These are phyloP conservation scores for Phytopythium ostracodes DNA, from an alignment of 352 stramenopile genomes.

Conservation along the genomic window DNA sequence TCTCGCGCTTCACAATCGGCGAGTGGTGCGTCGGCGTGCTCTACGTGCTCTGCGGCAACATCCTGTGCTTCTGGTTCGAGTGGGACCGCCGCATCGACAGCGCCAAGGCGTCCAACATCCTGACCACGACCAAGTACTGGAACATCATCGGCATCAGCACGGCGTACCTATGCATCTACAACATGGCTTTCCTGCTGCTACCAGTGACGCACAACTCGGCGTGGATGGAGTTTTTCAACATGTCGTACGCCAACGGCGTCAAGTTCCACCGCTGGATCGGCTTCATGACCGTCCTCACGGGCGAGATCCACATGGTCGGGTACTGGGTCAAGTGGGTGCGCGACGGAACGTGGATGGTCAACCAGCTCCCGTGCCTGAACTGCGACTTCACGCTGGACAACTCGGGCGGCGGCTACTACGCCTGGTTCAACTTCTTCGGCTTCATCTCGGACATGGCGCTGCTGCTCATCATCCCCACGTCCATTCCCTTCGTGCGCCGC, in stretches of 20 bases:
- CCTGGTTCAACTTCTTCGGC: constrained; percentile 63
- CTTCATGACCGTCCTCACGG: constrained; percentile 46
- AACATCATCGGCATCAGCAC: constrained; percentile 49
- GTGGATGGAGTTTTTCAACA: constrained; percentile 69
- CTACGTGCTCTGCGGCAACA: constrained; percentile 56
- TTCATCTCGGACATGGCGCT: constrained; percentile 39
- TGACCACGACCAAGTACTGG: constrained; percentile 51
- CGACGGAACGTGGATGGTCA: constrained; percentile 33
- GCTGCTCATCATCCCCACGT: constrained; percentile 54
- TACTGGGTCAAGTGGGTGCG: constrained; percentile 50
- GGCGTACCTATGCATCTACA: constrained; percentile 60
- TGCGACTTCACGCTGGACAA: constrained; percentile 40
- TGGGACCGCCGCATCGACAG: constrained; percentile 42
- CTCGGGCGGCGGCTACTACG: constrained; percentile 42
- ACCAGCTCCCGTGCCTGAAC: constrained; percentile 45
- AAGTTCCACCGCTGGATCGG: constrained; percentile 67
- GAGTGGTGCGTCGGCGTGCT: constrained; percentile 57
- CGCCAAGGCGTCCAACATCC: constrained; percentile 20
- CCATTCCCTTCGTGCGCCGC: constrained; percentile 47
- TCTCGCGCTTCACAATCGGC: constrained; percentile 42
- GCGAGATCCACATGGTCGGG: constrained; percentile 38
- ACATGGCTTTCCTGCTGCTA: constrained; percentile 66
- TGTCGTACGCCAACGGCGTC: constrained; percentile 54
- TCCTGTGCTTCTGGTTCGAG: constrained; percentile 52
- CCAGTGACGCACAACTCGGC: constrained; percentile 51